Conservation (phyloP, 345 rosid genomes). For the Sonneratia alba region DNA sequence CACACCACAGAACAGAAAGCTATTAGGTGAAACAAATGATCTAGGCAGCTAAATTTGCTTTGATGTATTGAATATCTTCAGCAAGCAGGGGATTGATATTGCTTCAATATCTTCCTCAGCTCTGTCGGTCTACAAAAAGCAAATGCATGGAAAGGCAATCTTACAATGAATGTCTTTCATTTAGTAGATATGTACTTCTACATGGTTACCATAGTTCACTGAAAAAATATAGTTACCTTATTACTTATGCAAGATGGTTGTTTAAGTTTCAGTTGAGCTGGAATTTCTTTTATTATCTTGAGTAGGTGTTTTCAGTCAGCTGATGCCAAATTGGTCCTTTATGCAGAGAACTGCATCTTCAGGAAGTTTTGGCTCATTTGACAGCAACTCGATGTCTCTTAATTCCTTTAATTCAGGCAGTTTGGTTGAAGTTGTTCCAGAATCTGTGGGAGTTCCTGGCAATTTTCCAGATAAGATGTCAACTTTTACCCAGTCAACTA, state of each 20-base stretch:
- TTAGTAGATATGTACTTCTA: not conserved
- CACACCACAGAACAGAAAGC: not conserved
- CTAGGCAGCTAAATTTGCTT: not conserved
- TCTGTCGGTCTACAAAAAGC: not conserved
- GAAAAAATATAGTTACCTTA: no score
- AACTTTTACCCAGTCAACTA: slow-evolving; percentile 22
- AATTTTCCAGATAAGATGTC: slow-evolving; percentile 26
- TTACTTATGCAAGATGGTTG: not conserved
- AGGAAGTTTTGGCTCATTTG: slow-evolving; percentile 64
- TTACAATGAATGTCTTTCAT: not conserved
- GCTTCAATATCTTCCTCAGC: not conserved
- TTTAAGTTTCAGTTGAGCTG: not conserved
- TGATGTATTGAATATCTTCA: not conserved
- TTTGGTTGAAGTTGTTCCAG: slow-evolving; percentile 39
- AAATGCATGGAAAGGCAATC: not conserved
- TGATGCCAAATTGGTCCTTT: slow-evolving; percentile 19
- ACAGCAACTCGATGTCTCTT: slow-evolving; percentile 46
- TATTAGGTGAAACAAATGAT: not conserved
- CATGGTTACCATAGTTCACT: not conserved
- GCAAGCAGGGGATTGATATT: not conserved
- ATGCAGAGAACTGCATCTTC: slow-evolving; percentile 63
- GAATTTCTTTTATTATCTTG: not conserved
- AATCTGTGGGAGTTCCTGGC: slow-evolving; percentile 31
- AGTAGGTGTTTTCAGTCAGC: slow-evolving; percentile 4
- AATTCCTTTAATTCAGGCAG: slow-evolving; percentile 50